Evolutionary conservation across 148 eudicot genomes (phyloP).

Genomic region (Silene uniflora): DNA sequence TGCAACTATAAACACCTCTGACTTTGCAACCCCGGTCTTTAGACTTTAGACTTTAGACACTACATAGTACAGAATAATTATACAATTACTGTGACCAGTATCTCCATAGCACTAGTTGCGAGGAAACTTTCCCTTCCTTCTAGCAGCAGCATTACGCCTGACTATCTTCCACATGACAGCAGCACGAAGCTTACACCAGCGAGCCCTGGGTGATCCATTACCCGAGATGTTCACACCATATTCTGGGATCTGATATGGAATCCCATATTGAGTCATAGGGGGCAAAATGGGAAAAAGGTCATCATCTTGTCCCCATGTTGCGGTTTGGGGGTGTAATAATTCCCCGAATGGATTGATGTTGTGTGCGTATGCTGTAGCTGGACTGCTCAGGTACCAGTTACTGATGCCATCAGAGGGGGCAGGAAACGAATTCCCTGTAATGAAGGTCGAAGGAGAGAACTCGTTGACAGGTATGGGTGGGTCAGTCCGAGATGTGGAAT

Average conservation of each 20-base stretch:
- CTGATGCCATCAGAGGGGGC: slow-evolving; percentile 25
- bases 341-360: slow-evolving; percentile 19
- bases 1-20: slow-evolving; percentile 8
- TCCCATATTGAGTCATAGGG: slow-evolving; percentile 24
- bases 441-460: slow-evolving; percentile 24
- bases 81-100: neutral
- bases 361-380: slow-evolving; percentile 22
- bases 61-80: neutral
- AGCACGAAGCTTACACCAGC: slow-evolving; percentile 72
- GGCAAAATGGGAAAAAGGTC: slow-evolving; percentile 25
- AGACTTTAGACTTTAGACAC: neutral
- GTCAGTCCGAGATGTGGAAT: slow-evolving; percentile 30
- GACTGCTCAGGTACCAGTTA: slow-evolving; percentile 25
- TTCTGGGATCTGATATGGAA: slow-evolving; percentile 25
- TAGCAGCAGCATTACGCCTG: slow-evolving; percentile 47
- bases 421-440: slow-evolving; percentile 21
- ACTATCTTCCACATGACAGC: slow-evolving; percentile 60
- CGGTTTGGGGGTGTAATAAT: slow-evolving; percentile 21
- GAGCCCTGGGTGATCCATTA: slow-evolving; percentile 37
- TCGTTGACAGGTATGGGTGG: slow-evolving; percentile 22
- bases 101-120: slow-evolving; percentile 16
- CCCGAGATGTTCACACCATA: slow-evolving; percentile 26
- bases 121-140: slow-evolving; percentile 29
- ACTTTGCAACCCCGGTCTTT: neutral
- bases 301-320: slow-evolving; percentile 36